phyloP scores from a whole-genome alignment of 2,329 filamentous ascomycete species.

The Fusarium acutatum region DNA sequence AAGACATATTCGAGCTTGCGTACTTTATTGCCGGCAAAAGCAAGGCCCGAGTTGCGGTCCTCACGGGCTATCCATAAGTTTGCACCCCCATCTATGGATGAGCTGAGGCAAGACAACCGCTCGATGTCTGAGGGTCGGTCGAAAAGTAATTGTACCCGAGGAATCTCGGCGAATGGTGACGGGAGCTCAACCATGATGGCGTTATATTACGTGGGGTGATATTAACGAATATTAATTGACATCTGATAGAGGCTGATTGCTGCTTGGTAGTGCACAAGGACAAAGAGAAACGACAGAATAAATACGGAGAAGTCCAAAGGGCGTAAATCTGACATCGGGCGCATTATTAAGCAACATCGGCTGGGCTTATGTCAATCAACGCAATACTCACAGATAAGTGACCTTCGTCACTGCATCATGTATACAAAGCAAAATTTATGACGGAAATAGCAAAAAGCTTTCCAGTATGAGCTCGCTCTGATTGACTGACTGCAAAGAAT shows the following conservation, averaged over 20 bases:
- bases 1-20: slow-evolving; percentile 28
- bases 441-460: rapidly evolving
- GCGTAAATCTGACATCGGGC: neutral
- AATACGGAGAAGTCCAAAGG: neutral
- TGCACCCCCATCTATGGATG: neutral
- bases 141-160: slow-evolving; percentile 17
- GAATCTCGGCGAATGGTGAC: slow-evolving; percentile 6
- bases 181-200: slow-evolving; percentile 5
- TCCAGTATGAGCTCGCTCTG: rapidly evolving
- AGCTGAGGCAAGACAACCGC: slow-evolving; percentile 7
- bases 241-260: rapidly evolving
- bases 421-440: neutral
- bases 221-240: neutral
- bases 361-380: neutral
- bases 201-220: neutral
- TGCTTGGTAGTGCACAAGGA: too few relatives aligned
- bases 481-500: too few relatives aligned
- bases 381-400: neutral
- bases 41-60: slow-evolving; percentile 29
- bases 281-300: neutral
- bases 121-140: slow-evolving; percentile 21
- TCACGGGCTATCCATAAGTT: slow-evolving; percentile 20
- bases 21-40: slow-evolving; percentile 26
- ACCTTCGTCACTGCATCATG: neutral
- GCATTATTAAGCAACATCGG: slow-evolving; percentile 9